Evolutionary conservation across 352 stramenopile species (phyloP).

Genomic region (Phytophthora brassicae): DNA sequence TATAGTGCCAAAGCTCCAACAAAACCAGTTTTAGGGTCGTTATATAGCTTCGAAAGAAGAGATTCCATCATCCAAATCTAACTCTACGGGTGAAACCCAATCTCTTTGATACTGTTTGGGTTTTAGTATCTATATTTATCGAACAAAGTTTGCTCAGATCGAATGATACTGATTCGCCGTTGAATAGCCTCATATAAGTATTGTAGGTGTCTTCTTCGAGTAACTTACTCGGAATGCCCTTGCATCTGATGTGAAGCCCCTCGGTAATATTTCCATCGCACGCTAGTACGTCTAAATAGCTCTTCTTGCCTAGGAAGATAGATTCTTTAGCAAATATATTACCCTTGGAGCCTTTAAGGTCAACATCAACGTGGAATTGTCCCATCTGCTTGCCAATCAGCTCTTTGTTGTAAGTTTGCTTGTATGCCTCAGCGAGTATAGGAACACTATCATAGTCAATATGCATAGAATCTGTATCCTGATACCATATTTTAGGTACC

Average conservation of each 20-base stretch:
- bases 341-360: background rate
- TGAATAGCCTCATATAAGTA: conserved; percentile 9
- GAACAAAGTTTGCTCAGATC: background rate
- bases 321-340: conserved; percentile 6
- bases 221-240: conserved; percentile 4
- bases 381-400: conserved; percentile 9
- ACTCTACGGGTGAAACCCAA: background rate
- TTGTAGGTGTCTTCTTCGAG: background rate
- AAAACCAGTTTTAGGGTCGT: too few species aligned
- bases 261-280: conserved; percentile 6
- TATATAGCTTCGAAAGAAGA: too few species aligned
- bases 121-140: conserved; percentile 10
- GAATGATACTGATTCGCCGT: background rate
- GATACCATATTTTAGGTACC: conserved; percentile 7
- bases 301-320: conserved; percentile 8
- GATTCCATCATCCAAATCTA: too few species aligned
- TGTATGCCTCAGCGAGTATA: background rate
- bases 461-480: conserved; percentile 7
- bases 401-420: background rate
- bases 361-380: conserved; percentile 10
- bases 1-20: too few species aligned
- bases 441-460: conserved; percentile 9
- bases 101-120: conserved; percentile 7
- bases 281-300: background rate
- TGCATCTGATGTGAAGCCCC: conserved; percentile 2